Percentiles rank a stretch among this genome's conserved stretches.
Evolutionary conservation across 1,284 basidiomycete species (phyloP).

Genomic region (Coniferiporia weirii): DNA sequence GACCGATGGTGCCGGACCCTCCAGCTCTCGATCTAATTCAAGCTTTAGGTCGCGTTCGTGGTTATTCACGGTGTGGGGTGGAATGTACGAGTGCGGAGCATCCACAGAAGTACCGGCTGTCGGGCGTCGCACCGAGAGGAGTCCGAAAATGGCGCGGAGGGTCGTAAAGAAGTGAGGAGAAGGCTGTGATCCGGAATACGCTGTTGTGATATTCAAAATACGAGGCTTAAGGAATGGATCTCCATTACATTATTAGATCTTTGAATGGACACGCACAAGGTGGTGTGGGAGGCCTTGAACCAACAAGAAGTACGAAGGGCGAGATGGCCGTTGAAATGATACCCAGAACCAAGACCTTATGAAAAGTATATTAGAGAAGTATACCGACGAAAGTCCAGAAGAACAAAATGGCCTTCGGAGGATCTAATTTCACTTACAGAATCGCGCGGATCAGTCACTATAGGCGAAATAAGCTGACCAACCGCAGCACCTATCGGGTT

Average conservation of each 20-base stretch:
- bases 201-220: not conserved
- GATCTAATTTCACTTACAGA: conserved; percentile 42
- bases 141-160: conserved; percentile 54
- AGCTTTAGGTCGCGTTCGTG: no score
- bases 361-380: not conserved
- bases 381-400: no score
- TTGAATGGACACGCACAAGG: conserved; percentile 48
- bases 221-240: not conserved
- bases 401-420: no score
- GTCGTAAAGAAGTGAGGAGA: conserved; percentile 52
- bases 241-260: not conserved
- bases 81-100: not conserved
- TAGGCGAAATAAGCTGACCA: conserved; percentile 64
- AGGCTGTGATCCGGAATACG: conserved; percentile 39
- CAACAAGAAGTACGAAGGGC: conserved; percentile 54
- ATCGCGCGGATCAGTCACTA: conserved; percentile 47
- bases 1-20: no score
- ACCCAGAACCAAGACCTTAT: conserved; percentile 64
- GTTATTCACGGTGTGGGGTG: not conserved
- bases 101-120: not conserved
- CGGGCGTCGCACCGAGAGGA: conserved; percentile 2
- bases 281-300: conserved; percentile 59
- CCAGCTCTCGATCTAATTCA: no score
- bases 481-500: conserved; percentile 60
- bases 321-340: conserved; percentile 59